Conservation (phyloP, 2,329 filamentous ascomycete species). For the Ascochyta rabiei region DNA sequence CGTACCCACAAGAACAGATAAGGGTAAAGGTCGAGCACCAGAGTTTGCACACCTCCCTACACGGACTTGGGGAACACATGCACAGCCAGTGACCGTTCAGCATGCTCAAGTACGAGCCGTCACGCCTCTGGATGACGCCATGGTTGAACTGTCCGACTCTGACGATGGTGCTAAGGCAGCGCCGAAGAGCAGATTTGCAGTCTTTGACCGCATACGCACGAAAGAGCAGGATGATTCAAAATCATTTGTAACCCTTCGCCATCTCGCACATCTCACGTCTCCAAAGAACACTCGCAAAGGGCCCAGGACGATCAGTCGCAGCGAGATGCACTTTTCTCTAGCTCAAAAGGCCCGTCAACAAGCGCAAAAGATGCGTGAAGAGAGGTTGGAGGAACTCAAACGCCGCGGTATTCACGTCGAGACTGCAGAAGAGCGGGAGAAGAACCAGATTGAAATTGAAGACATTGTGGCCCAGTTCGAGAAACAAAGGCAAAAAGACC, state of each 20-base stretch:
- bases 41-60: conserved; percentile 44
- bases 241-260: conserved; percentile 71
- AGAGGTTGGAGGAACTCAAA: conserved; percentile 76
- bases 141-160: conserved; percentile 53
- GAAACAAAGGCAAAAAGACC: conserved; percentile 79
- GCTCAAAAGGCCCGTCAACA: conserved; percentile 78
- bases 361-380: conserved; percentile 76
- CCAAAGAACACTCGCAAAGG: conserved; percentile 54
- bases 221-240: conserved; percentile 67
- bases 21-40: conserved; percentile 66
- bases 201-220: conserved; percentile 72
- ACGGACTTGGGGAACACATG: conserved; percentile 31
- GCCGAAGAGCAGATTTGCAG: conserved; percentile 46
- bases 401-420: conserved; percentile 82
- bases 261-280: conserved; percentile 75
- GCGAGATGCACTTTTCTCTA: conserved; percentile 71
- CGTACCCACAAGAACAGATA: conserved; percentile 52
- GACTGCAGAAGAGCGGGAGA: conserved; percentile 84
- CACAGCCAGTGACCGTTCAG: conserved; percentile 19
- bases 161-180: conserved; percentile 69
- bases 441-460: conserved; percentile 82
- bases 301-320: conserved; percentile 67
- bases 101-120: conserved; percentile 19
- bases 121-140: conserved; percentile 9
- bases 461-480: conserved; percentile 73